Conservation (phyloP, 2,329 filamentous ascomycete species). For the Pseudofabraea citricarpa region DNA sequence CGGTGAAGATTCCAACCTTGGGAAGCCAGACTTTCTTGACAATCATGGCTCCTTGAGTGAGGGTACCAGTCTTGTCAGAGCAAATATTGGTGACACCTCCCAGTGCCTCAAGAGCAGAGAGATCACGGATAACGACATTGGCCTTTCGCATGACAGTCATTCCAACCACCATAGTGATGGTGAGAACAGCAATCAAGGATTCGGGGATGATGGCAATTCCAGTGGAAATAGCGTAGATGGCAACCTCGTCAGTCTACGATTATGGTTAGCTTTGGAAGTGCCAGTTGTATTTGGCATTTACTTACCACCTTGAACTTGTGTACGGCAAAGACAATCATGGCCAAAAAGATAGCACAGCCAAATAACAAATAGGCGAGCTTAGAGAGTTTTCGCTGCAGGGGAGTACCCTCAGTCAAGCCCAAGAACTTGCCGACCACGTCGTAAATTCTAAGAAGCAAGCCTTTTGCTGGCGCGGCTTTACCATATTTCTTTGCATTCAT, state of each 20-base stretch:
- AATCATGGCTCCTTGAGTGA: conserved; percentile 57
- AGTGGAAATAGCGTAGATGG: conserved; percentile 26
- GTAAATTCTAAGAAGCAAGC: conserved; percentile 39
- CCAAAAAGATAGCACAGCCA: conserved; percentile 43
- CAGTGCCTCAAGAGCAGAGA: conserved; percentile 57
- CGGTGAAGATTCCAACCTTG: conserved; percentile 43
- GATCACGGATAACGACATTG: conserved; percentile 41
- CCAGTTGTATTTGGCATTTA: background rate
- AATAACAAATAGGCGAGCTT: conserved; percentile 62
- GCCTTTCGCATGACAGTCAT: conserved; percentile 40
- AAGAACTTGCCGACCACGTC: conserved; percentile 49
- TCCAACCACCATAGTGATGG: conserved; percentile 48
- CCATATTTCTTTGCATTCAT: conserved; percentile 41
- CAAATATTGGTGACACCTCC: conserved; percentile 71
- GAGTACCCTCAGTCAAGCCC: conserved; percentile 57
- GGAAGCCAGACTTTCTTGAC: conserved; percentile 53
- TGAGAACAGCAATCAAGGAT: conserved; percentile 47
- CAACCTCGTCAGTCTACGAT: conserved; percentile 17
- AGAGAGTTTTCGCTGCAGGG: conserved; percentile 60
- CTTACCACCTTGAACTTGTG: conserved; percentile 43
- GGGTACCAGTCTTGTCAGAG: conserved; percentile 73
- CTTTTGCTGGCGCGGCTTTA: conserved; percentile 40
- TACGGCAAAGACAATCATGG: conserved; percentile 33
- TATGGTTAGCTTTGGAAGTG: background rate
- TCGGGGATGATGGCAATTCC: conserved; percentile 57